These are phyloP conservation scores for Fusarium udum DNA, from an alignment of 2,329 filamentous ascomycete species.

Conservation along the genomic window DNA sequence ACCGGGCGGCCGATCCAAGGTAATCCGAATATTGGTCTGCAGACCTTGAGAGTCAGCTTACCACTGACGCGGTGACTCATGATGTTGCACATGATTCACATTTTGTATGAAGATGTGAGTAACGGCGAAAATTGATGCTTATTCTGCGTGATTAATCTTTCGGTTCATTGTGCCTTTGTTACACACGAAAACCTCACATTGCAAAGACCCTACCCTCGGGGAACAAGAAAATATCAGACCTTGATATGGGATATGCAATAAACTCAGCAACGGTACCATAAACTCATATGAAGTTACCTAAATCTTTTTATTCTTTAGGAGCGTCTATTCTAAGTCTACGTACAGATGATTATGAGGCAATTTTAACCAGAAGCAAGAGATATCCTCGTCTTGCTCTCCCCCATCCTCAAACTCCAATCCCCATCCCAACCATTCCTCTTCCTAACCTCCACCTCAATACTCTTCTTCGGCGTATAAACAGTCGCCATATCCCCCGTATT, in stretches of 20 bases:
- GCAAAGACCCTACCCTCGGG: fast-evolving
- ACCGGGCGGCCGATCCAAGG: not conserved
- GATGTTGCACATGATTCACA: not conserved
- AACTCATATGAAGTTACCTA: not conserved
- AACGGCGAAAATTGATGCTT: fast-evolving
- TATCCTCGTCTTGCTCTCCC: constrained; percentile 37
- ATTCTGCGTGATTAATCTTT: too few relatives aligned
- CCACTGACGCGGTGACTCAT: not conserved
- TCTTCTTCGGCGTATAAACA: constrained; percentile 26
- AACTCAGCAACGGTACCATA: not conserved
- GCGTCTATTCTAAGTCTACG: not conserved
- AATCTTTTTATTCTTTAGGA: fast-evolving
- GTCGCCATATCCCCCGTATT: constrained; percentile 9
- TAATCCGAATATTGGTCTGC: not conserved
- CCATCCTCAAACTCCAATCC: constrained; percentile 37
- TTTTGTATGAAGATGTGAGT: fast-evolving
- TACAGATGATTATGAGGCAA: fast-evolving
- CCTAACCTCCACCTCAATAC: constrained; percentile 17
- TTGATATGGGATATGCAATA: fast-evolving
- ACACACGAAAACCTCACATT: not conserved
- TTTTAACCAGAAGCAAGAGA: constrained; percentile 38
- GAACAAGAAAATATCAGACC: fast-evolving
- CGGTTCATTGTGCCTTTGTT: not conserved
- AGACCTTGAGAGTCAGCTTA: not conserved
- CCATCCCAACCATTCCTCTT: constrained; percentile 22